Evolutionary conservation across 2,329 filamentous ascomycete genomes (phyloP).

Genomic region (Lecanicillium sp.): DNA sequence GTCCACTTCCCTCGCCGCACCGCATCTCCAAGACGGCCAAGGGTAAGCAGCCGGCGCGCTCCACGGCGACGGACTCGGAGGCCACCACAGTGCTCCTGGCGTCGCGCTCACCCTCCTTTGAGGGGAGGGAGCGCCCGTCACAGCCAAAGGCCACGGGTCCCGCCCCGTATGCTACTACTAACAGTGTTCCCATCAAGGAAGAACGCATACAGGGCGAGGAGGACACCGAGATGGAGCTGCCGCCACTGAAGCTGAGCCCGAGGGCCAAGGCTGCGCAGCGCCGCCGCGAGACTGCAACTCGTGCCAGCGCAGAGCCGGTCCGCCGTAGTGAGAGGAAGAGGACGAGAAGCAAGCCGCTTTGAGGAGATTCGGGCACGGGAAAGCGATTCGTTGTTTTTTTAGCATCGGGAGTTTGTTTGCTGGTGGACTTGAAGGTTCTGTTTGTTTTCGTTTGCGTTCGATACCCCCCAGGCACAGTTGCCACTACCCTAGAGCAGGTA

Average conservation of each 20-base stretch:
- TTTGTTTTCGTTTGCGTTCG: too few species aligned
- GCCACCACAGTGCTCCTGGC: not conserved
- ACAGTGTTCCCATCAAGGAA: too few species aligned
- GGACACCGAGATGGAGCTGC: not conserved
- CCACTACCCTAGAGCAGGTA: too few species aligned
- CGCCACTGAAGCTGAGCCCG: too few species aligned
- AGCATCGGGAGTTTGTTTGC: too few species aligned
- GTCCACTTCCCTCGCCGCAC: not conserved
- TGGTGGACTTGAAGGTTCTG: too few species aligned
- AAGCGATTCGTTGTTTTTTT: too few species aligned
- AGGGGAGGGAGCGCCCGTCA: too few species aligned
- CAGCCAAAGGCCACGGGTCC: too few species aligned
- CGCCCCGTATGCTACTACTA: too few species aligned
- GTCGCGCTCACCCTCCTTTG: not conserved
- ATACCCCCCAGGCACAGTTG: too few species aligned
- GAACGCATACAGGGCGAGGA: not conserved
- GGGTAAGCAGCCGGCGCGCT: not conserved
- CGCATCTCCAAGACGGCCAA: not conserved
- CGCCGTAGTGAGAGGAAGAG: conserved; percentile 1
- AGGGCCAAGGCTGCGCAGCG: not conserved
- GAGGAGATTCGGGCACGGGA: too few species aligned
- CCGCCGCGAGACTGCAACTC: not conserved
- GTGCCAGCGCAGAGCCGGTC: not conserved
- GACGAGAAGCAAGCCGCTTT: not conserved
- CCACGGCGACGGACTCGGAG: not conserved